Evolutionary conservation across 805 yeast species (phyloP).

Genomic region (Wickerhamomyces bisporus): DNA sequence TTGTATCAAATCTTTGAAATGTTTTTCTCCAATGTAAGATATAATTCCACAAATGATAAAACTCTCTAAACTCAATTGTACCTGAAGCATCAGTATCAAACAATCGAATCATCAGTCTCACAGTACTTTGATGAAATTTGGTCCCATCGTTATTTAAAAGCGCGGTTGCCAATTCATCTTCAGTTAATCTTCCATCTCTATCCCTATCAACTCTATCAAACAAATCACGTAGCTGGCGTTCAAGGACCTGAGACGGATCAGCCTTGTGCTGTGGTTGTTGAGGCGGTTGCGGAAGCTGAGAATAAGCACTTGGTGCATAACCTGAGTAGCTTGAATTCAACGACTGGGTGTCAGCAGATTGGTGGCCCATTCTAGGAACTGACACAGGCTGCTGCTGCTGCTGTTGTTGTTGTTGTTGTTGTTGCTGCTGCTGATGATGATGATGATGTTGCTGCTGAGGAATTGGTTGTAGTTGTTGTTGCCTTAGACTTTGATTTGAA

Average conservation of each 20-base stretch:
- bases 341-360: neutral
- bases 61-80: constrained; percentile 51
- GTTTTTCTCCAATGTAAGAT: constrained; percentile 60
- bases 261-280: constrained; percentile 1
- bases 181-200: constrained; percentile 49
- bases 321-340: neutral
- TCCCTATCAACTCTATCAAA: constrained; percentile 53
- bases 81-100: constrained; percentile 48
- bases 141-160: constrained; percentile 61
- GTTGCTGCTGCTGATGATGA: constrained; percentile 4
- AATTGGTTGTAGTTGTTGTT: neutral
- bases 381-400: neutral
- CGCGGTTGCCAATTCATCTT: constrained; percentile 52
- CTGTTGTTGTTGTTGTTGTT: constrained; percentile 3
- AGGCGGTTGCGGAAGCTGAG: neutral
- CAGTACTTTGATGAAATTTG: constrained; percentile 54
- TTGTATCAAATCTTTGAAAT: constrained; percentile 57
- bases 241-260: constrained; percentile 26
- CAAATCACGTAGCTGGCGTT: constrained; percentile 41
- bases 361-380: neutral
- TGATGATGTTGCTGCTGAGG: constrained; percentile 2
- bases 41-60: constrained; percentile 64
- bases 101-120: constrained; percentile 55
- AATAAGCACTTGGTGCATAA: constrained; percentile 4
- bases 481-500: neutral